These are phyloP conservation scores for Ilyonectria sp. DNA, from an alignment of 2,329 filamentous ascomycete genomes.

Conservation along the genomic window DNA sequence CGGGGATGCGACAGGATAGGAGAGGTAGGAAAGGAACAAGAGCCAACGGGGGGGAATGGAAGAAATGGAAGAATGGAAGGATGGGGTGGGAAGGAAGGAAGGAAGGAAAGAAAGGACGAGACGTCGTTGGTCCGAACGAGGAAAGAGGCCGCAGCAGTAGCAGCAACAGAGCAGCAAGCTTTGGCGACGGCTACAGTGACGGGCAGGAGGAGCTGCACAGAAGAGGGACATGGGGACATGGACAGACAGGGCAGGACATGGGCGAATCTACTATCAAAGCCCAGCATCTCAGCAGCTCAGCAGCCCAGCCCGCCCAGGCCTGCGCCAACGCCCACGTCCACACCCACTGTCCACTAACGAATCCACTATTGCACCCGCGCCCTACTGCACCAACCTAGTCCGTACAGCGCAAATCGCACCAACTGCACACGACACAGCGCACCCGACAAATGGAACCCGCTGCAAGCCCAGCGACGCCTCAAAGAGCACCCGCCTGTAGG, in stretches of 20 bases:
- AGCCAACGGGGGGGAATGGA: constrained; percentile 26
- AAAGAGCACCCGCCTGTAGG: constrained; percentile 22
- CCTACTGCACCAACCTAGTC: constrained; percentile 1
- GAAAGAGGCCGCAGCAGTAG: constrained; percentile 5
- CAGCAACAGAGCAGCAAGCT: not conserved
- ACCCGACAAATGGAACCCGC: constrained; percentile 27
- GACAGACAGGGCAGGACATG: not conserved
- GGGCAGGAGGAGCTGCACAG: not conserved
- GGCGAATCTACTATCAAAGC: not conserved
- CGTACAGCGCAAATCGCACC: not conserved
- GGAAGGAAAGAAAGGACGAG: constrained; percentile 25
- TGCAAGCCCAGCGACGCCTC: constrained; percentile 24
- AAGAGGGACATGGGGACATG: not conserved
- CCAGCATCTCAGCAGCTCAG: not conserved
- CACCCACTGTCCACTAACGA: constrained; percentile 2
- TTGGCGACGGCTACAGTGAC: constrained; percentile 1
- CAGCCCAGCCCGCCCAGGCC: not conserved
- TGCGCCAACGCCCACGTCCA: not conserved
- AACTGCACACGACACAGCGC: constrained; percentile 3
- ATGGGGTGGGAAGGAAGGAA: constrained; percentile 26
- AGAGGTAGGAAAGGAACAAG: constrained; percentile 9
- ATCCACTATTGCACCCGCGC: constrained; percentile 11
- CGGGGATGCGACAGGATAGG: constrained; percentile 13
- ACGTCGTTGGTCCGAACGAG: constrained; percentile 25
- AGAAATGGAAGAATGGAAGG: constrained; percentile 31